These are phyloP conservation scores for Colletotrichum sp. DNA, from an alignment of 2,329 filamentous ascomycete species.

Conservation along the genomic window DNA sequence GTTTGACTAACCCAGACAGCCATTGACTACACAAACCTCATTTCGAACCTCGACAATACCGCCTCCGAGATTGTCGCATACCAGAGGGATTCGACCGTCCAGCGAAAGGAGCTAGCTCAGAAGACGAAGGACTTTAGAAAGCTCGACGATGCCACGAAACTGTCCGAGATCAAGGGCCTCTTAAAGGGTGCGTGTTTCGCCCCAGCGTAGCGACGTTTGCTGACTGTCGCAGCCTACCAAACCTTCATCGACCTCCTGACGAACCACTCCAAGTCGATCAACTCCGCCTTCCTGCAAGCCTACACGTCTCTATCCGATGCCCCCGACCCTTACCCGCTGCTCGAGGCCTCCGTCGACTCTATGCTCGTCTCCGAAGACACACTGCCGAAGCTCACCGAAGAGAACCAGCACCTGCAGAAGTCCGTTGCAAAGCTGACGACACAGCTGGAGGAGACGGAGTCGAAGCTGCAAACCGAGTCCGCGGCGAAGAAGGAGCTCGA, in stretches of 20 bases:
- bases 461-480: slow-evolving; percentile 79
- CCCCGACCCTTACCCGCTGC: slow-evolving; percentile 92
- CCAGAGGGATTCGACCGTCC: slow-evolving; percentile 93
- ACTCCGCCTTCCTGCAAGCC: slow-evolving; percentile 89
- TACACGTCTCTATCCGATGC: slow-evolving; percentile 95
- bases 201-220: neutral
- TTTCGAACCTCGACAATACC: slow-evolving; percentile 86
- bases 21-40: slow-evolving; percentile 84
- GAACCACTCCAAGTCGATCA: slow-evolving; percentile 93
- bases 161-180: slow-evolving; percentile 86
- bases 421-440: slow-evolving; percentile 76
- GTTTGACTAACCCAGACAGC: slow-evolving; percentile 54
- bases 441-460: slow-evolving; percentile 84
- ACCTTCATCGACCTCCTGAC: slow-evolving; percentile 96
- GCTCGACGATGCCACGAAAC: slow-evolving; percentile 85
- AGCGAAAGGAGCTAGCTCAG: slow-evolving; percentile 96
- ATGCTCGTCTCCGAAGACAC: slow-evolving; percentile 92
- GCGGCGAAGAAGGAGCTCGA: slow-evolving; percentile 76
- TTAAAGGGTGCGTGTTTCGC: slow-evolving; percentile 70
- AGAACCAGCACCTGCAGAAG: slow-evolving; percentile 86
- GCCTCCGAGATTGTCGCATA: slow-evolving; percentile 95
- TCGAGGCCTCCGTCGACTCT: slow-evolving; percentile 95
- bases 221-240: slow-evolving; percentile 75
- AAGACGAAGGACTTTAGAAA: slow-evolving; percentile 99
- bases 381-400: slow-evolving; percentile 84